Evolutionary conservation across 305 asterid genomes (phyloP), one percentile per base, ranked within the genome.

Genomic region (Solanum hybrid): DNA sequence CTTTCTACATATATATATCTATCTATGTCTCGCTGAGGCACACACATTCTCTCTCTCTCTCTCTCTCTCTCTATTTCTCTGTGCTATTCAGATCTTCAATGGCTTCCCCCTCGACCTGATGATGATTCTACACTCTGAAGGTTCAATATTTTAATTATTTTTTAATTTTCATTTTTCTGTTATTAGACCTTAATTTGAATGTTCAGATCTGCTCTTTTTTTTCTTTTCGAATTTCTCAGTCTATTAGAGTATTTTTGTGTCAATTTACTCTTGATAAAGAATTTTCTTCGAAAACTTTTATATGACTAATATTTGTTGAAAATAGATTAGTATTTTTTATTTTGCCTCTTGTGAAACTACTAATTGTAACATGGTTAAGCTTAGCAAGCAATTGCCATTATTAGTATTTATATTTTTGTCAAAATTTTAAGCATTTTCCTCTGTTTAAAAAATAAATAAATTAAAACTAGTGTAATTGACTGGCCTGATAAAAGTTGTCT

Each of bases 111-210:
- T 64, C 77, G 89, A 15, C 89, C 89, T 88, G n/a, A 77, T 88
- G 89, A 88, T 88, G 89, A 88, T 88, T 45, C 73, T 51, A 79
- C 42, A 11, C 35, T 77, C 86, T 88, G 89, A 88, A 77, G 89
- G 89, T 88, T 88, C 27, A 17, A 24, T n/a, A 13, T 78, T 34
- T 78, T 19, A 34, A 9, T 77, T 10, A 34, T 17, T 77, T 34
- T 77, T 73, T 29, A 2, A 10, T 22, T 31, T 7, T 77, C 34
- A 17, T 6, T 78, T 37, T 9, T 78, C 66, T 17, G 2, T 56
- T 56, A 17, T 56, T 79, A 12, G 11, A 36, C 11, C 34, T 79
- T 37, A 24, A 79, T 79, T 79, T 79, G 6, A 17, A 17, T 37
- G 31, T 6, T 79, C 12, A 5, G 26, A 19, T 10, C 51, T 35